These are phyloP conservation scores for Avicennia marina DNA, from an alignment of 257 asterid species.

Conservation along the genomic window DNA sequence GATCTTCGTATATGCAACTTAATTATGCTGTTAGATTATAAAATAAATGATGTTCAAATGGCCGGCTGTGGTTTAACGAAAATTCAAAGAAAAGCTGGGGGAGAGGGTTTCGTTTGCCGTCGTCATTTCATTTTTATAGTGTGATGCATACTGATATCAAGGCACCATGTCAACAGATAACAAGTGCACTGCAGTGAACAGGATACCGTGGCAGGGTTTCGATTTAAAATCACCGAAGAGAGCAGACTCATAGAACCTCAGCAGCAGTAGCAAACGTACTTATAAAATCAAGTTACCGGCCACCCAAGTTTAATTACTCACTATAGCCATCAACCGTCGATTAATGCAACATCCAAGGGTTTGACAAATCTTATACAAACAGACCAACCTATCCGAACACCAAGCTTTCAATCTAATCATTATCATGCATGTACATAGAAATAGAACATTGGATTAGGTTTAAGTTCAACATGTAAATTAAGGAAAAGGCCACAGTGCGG, in stretches of 20 bases:
- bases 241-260: not conserved
- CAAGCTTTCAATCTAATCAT: too few species aligned
- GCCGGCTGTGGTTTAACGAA: too few species aligned
- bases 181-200: conserved; percentile 7
- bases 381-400: too few species aligned
- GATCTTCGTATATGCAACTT: too few species aligned
- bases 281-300: too few species aligned
- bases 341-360: not conserved
- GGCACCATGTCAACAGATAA: conserved; percentile 17
- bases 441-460: too few species aligned
- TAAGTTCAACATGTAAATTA: too few species aligned
- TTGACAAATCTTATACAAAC: not conserved
- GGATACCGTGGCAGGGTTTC: conserved; percentile 3
- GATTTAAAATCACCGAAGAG: conserved; percentile 12
- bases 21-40: not conserved
- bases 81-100: not conserved
- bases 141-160: conserved; percentile 6
- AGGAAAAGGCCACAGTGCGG: too few species aligned
- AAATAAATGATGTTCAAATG: too few species aligned
- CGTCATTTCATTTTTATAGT: conserved; percentile 23
- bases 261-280: too few species aligned
- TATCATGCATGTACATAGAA: too few species aligned
- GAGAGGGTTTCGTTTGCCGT: not conserved
- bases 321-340: not conserved
- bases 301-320: not conserved